Evolutionary conservation across 257 asterid genomes (phyloP).

Genomic region (Fraxinus pennsylvanica): DNA sequence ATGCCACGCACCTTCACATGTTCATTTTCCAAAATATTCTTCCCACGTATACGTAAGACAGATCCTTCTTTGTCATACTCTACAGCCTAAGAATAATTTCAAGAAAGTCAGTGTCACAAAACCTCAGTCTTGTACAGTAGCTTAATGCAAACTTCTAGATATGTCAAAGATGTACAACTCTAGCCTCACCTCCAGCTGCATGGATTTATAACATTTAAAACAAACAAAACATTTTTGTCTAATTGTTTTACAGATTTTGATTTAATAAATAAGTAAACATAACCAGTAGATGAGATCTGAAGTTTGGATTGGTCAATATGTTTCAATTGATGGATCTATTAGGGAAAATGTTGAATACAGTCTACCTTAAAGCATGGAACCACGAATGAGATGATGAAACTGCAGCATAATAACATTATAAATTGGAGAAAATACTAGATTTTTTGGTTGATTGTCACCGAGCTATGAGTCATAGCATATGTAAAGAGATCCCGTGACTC

Average conservation of each 20-base stretch:
- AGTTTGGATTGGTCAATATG: neutral
- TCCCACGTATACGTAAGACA: conserved; percentile 90
- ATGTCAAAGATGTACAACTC: neutral
- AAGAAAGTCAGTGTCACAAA: conserved; percentile 12
- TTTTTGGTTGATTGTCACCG: neutral
- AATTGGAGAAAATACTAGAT: neutral
- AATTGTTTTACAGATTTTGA: neutral
- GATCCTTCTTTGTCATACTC: conserved; percentile 97
- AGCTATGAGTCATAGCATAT: neutral
- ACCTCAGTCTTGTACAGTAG: neutral
- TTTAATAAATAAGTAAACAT: neutral
- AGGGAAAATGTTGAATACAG: neutral
- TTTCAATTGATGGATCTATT: neutral
- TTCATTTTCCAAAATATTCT: conserved; percentile 85
- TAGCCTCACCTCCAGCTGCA: neutral
- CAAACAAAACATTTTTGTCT: neutral
- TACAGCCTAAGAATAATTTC: conserved; percentile 44
- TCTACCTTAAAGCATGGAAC: neutral
- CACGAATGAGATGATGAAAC: neutral
- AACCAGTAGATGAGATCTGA: neutral
- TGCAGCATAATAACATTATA: neutral
- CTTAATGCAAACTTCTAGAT: conserved; percentile 3
- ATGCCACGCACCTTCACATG: conserved; percentile 73
- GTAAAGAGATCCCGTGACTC: conserved; percentile 1
- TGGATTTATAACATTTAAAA: neutral